Conservation (phyloP, 257 asterid species). For the Solanum tarapatanum region DNA sequence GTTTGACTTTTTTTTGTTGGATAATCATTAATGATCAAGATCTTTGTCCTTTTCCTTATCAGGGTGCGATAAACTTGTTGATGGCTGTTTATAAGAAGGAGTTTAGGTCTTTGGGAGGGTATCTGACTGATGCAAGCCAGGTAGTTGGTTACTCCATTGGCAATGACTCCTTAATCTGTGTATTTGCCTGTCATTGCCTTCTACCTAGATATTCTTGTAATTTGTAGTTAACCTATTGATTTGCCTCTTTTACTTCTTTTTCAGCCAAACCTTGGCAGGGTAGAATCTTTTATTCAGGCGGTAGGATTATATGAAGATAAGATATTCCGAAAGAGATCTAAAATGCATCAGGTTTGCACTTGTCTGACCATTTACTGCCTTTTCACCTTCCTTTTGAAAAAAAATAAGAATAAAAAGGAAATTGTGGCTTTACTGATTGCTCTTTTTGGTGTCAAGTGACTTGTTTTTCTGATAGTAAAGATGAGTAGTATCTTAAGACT, state of each 20-base stretch:
- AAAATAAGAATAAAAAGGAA: neutral
- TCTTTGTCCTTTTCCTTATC: neutral
- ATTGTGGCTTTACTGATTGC: neutral
- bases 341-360: constrained; percentile 62
- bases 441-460: neutral
- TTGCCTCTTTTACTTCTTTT: constrained; percentile 6
- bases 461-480: neutral
- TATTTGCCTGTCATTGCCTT: neutral
- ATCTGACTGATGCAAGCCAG: constrained; percentile 38
- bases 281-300: constrained; percentile 35
- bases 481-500: neutral
- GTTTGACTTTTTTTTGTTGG: neutral
- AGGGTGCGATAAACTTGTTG: constrained; percentile 47
- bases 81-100: constrained; percentile 43
- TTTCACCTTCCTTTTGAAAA: neutral
- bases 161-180: neutral
- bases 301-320: constrained; percentile 43
- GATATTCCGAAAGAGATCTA: constrained; percentile 60
- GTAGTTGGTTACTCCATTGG: constrained; percentile 11
- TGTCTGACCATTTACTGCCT: neutral
- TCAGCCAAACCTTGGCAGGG: constrained; percentile 73
- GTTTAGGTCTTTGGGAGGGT: constrained; percentile 46
- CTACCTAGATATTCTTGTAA: neutral
- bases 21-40: neutral
- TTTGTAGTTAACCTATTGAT: neutral